phyloP scores from a whole-genome alignment of 225 moss, liverwort and hornwort species.

The Pleurozium schreberi region DNA sequence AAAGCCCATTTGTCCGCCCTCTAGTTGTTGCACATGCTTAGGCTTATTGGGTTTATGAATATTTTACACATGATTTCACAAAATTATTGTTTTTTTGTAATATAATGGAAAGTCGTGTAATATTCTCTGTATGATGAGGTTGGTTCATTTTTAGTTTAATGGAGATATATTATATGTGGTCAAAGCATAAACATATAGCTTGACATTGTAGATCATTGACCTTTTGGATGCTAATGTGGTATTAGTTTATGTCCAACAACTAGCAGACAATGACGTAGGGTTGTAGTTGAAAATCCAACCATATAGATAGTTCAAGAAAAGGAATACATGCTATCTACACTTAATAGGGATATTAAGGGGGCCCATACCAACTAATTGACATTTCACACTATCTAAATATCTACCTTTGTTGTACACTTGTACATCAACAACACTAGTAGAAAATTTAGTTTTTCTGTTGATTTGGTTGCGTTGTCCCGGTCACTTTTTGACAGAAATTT shows the following conservation, averaged over 20 bases:
- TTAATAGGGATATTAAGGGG: no score
- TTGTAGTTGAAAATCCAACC: neutral
- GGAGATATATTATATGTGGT: neutral
- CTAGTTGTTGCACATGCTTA: neutral
- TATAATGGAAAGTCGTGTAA: neutral
- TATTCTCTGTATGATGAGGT: neutral
- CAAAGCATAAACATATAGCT: neutral
- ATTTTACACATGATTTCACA: neutral
- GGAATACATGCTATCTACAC: fast-evolving
- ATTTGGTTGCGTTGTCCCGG: no score
- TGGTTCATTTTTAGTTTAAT: neutral
- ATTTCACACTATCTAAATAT: no score
- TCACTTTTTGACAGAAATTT: no score
- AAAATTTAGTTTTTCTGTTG: no score
- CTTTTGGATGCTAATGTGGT: neutral
- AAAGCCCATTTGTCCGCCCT: no score
- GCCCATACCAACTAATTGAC: no score
- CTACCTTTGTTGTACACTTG: no score
- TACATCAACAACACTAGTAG: no score
- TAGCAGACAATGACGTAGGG: no score
- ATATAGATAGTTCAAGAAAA: neutral
- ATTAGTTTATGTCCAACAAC: neutral
- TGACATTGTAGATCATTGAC: neutral
- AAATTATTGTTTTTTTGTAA: neutral
- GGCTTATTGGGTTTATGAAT: neutral